These are phyloP conservation scores for Monilinia aucupariae DNA, from an alignment of 2,329 filamentous ascomycete genomes.

Conservation along the genomic window DNA sequence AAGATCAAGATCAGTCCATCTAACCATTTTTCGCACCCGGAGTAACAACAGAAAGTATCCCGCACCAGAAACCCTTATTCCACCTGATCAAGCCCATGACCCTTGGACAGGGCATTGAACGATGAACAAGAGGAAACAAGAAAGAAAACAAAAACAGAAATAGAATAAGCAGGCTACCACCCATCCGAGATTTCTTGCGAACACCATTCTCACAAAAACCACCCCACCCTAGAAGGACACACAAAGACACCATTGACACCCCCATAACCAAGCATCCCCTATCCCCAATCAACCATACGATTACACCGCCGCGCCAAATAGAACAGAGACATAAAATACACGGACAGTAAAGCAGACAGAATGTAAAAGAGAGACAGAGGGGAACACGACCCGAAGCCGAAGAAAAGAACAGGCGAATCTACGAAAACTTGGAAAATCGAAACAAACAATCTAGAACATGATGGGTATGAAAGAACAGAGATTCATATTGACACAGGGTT, in stretches of 20 bases:
- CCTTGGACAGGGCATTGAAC: background rate
- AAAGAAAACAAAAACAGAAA: background rate
- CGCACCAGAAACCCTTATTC: background rate
- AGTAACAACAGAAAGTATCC: background rate
- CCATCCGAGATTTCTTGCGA: background rate
- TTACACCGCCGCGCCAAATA: background rate
- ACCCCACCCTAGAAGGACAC: background rate
- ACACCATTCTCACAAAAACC: constrained; percentile 10
- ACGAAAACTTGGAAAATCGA: background rate
- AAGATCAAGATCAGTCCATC: background rate
- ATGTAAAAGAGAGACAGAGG: background rate
- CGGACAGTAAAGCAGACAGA: background rate
- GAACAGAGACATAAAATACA: background rate
- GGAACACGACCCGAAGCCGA: background rate
- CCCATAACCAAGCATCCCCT: background rate
- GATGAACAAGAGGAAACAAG: background rate
- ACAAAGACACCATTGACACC: constrained; percentile 5
- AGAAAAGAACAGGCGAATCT: background rate
- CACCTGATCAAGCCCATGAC: background rate
- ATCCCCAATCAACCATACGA: background rate
- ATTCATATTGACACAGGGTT: background rate
- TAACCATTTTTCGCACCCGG: background rate
- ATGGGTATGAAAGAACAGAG: background rate
- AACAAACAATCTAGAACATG: background rate
- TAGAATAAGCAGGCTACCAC: constrained; percentile 3